Conservation (phyloP, 78 protist genomes). For the Dictyostelium citrinum region DNA sequence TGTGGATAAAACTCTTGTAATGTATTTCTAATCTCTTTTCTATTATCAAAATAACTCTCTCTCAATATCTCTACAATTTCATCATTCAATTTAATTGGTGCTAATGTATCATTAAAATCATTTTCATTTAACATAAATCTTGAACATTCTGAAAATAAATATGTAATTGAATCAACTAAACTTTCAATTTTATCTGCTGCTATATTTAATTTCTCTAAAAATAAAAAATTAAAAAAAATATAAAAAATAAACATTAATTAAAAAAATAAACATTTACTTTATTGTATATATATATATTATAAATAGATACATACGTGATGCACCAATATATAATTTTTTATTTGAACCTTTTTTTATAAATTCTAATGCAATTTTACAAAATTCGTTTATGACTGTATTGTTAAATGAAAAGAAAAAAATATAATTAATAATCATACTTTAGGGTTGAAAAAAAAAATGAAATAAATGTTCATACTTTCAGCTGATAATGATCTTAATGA, state of each 20-base stretch:
- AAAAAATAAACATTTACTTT: neutral
- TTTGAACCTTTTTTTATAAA: conserved; percentile 61
- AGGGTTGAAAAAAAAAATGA: neutral
- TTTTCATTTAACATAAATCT: conserved; percentile 60
- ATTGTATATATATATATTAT: neutral
- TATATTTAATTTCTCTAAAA: conserved; percentile 38
- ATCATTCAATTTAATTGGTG: conserved; percentile 9
- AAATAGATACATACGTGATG: conserved; percentile 38
- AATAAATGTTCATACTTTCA: neutral
- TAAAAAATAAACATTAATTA: too few species aligned
- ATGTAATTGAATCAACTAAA: conserved; percentile 37
- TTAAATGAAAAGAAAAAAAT: neutral
- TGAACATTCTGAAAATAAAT: conserved; percentile 59
- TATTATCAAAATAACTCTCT: conserved; percentile 56
- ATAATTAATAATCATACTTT: neutral
- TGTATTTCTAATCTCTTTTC: conserved; percentile 51
- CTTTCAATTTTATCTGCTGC: conserved; percentile 60
- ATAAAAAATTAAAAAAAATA: neutral
- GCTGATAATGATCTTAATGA: conserved; percentile 2
- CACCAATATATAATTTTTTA: conserved; percentile 69
- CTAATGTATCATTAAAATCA: conserved; percentile 50
- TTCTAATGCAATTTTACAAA: conserved; percentile 64
- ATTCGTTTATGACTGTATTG: conserved; percentile 31
- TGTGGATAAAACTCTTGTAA: conserved; percentile 73
- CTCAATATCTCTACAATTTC: conserved; percentile 4